Conservation (phyloP, 306 rosid genomes). For the Hippophae rhamnoides region DNA sequence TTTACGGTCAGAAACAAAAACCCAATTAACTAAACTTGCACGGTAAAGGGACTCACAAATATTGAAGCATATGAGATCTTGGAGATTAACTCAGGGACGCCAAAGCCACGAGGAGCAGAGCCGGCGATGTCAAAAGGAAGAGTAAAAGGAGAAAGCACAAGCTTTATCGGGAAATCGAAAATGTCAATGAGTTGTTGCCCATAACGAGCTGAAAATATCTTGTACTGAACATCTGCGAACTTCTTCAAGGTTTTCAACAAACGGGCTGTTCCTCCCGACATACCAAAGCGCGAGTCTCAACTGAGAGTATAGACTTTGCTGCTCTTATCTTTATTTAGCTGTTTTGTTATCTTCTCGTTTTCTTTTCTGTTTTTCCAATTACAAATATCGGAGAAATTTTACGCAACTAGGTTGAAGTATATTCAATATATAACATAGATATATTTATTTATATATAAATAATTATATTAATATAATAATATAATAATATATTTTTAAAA, state of each 20-base stretch:
- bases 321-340: too few species aligned
- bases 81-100: conserved; percentile 84
- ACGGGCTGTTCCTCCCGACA: conserved; percentile 46
- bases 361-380: too few species aligned
- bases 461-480: too few species aligned
- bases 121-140: conserved; percentile 75
- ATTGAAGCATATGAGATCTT: conserved; percentile 79
- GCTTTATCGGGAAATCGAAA: conserved; percentile 62
- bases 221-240: conserved; percentile 44
- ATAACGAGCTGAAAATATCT: conserved; percentile 39
- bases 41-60: conserved; percentile 44
- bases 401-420: too few species aligned
- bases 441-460: too few species aligned
- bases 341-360: too few species aligned
- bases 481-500: too few species aligned
- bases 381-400: too few species aligned
- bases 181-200: conserved; percentile 64
- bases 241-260: conserved; percentile 39
- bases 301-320: background rate
- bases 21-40: background rate
- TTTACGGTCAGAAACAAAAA: background rate
- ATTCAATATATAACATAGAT: too few species aligned
- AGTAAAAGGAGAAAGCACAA: conserved; percentile 70
- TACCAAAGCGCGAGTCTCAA: conserved; percentile 13
- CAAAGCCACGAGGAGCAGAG: conserved; percentile 92